Evolutionary conservation across 345 rosid species (phyloP), one percentile per base, ranked within the genome.

Genomic region (Gossypium ekmanianum): DNA sequence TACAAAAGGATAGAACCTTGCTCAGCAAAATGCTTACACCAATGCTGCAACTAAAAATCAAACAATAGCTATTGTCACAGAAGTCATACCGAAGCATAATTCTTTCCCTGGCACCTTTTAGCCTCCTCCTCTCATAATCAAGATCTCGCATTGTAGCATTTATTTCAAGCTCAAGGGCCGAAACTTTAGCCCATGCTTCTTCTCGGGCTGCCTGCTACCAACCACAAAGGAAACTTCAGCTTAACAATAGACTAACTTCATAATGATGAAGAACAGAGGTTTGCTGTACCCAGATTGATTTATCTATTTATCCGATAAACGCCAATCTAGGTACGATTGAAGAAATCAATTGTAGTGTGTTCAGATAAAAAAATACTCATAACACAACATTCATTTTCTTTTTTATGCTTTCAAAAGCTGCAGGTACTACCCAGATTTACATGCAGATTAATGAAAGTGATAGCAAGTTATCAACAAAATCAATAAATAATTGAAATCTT

Each of bases 131-230:
- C 91, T 93, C 98, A 20, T 86, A 92, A 76, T 93, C 97, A 81
- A 95, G 97, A 83, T 95, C 98, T 51, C 87, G 86, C 83, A 90
- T 79, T 55, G 94, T 88, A 45, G 89, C 85, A 79, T 84, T 88
- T 79, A 93, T 91, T 83, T 95, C 97, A 73, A 90, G 88, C 83
- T 93, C 97, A 73, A 95, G 88, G 55, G 86, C 80, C 77, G 98
- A 95, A 64, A 95, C 97, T 85, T 87, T 93, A 27, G 92, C 98
- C 97, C 98, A 90, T 47, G 99, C 99, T 81, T 90, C 97, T 87
- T 93, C 99, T 84, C 93, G 93, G 55, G 92, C 99, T 59, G 93
- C 92, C 99, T 95, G 99, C 99, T 95, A 95, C 79, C 97, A 45
- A 83, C 86, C 82, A 64, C 86, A 83, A 83, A 82, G 69, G 77